Conservation (phyloP, 2,329 filamentous ascomycete species). For the Neocatenulostroma microsporum region DNA sequence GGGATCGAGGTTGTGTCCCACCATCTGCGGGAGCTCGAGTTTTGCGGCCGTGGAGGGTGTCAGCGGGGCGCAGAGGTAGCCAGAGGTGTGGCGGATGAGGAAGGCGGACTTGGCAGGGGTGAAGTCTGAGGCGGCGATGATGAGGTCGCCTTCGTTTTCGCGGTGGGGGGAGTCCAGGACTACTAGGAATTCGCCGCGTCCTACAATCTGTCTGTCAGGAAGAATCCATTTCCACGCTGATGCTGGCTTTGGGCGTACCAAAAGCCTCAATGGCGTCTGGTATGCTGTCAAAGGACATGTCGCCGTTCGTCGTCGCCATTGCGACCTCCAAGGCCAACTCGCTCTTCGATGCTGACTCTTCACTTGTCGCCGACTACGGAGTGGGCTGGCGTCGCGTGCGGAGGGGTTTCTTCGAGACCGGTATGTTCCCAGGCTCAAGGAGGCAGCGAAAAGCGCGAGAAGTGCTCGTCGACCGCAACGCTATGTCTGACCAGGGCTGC, state of each 20-base stretch:
- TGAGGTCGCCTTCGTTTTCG: conserved; percentile 97
- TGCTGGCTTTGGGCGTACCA: conserved; percentile 25
- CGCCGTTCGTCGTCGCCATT: conserved; percentile 25
- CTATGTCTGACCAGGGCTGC: no score
- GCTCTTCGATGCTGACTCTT: no score
- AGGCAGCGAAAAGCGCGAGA: no score
- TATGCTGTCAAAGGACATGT: conserved; percentile 37
- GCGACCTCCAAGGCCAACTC: no score
- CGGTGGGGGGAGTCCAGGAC: conserved; percentile 87
- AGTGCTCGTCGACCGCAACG: no score
- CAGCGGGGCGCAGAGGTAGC: conserved; percentile 85
- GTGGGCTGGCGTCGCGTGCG: no score
- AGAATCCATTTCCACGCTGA: background rate
- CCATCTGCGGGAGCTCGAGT: conserved; percentile 85
- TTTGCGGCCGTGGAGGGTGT: conserved; percentile 58
- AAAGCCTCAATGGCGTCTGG: conserved; percentile 40
- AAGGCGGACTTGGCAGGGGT: conserved; percentile 91
- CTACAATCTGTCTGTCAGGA: no score
- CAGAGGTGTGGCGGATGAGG: conserved; percentile 82
- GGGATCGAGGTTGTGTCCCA: conserved; percentile 64
- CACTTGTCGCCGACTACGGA: no score
- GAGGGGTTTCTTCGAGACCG: no score
- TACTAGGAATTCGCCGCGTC: conserved; percentile 76
- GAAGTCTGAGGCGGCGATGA: conserved; percentile 79
- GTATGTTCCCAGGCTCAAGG: no score